A percentile compares a stretch with the other conserved stretches of the same genome.
Conservation (phyloP, 2,329 filamentous ascomycete genomes). For the Bipolaris gigantea region DNA sequence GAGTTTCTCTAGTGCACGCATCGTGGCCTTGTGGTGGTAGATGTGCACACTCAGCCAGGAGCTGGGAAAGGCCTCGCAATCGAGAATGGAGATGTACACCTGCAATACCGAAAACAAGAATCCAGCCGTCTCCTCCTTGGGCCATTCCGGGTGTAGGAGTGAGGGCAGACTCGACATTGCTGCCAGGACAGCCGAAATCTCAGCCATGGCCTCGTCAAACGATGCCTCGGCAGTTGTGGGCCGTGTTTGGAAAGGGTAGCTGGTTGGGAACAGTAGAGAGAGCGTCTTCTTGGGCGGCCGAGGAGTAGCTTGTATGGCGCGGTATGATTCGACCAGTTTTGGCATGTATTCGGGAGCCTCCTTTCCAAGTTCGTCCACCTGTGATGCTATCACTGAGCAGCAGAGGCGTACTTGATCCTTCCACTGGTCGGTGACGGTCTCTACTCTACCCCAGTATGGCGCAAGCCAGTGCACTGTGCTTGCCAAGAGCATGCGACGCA, state of each 20-base stretch:
- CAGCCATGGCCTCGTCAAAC: slow-evolving; percentile 86
- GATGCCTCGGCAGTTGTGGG: slow-evolving; percentile 61
- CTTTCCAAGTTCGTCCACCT: slow-evolving; percentile 74
- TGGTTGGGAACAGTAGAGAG: slow-evolving; percentile 84
- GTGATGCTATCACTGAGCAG: slow-evolving; percentile 87
- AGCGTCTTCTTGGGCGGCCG: slow-evolving; percentile 63
- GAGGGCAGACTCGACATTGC: slow-evolving; percentile 74
- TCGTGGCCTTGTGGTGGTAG: slow-evolving; percentile 86
- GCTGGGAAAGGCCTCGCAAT: slow-evolving; percentile 84
- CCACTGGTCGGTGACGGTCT: slow-evolving; percentile 79
- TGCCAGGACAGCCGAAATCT: slow-evolving; percentile 84
- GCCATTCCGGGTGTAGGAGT: slow-evolving; percentile 74
- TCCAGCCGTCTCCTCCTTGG: slow-evolving; percentile 71
- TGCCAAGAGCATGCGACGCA: slow-evolving; percentile 70
- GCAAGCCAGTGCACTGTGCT: slow-evolving; percentile 90
- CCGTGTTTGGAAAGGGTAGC: slow-evolving; percentile 85
- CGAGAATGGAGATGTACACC: slow-evolving; percentile 85
- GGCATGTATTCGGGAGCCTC: slow-evolving; percentile 88
- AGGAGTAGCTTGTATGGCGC: slow-evolving; percentile 70
- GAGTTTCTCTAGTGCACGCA: slow-evolving; percentile 82
- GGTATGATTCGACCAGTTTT: slow-evolving; percentile 87
- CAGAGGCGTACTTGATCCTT: slow-evolving; percentile 90
- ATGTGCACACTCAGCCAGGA: slow-evolving; percentile 93
- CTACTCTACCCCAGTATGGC: slow-evolving; percentile 84
- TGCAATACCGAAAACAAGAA: slow-evolving; percentile 79